Evolutionary conservation across 2,329 filamentous ascomycete species (phyloP), one percentile per base, ranked within the genome.

Genomic region (Paraphaeosphaeria sporulosa): DNA sequence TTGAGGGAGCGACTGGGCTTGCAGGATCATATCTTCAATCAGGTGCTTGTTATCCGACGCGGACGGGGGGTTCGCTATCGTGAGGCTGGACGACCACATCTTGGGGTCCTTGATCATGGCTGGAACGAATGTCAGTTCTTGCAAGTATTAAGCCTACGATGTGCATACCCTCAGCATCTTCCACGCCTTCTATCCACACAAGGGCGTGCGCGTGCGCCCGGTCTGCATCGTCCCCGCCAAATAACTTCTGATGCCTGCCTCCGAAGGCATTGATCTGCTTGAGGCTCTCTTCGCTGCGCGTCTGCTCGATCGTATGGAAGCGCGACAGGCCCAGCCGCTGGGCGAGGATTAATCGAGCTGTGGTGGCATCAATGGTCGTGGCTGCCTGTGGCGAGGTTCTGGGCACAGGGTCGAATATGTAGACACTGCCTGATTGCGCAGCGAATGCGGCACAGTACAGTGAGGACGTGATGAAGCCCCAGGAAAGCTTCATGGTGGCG

Each of bases 271-370:
- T 84, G 63, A 86, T 78, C 50, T 79, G 77, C 38, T 77, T 65
- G 53, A 85, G 69, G n/a, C 74, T 74, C 10, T 79, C 75, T 12
- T 80, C 75, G 51, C 76, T 75, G 30, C 74, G 65, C 60, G 49
- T 52, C 34, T 79, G 65, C 59, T 79, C 74, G 50, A 82, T 70
- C 25, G 74, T 70, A 64, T 85, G 82, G 72, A 79, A 85, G 56
- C 79, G 77, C 55, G 83, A 81, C 36, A 85, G 74, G 19, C 82
- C 83, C 27, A 84, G 77, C 67, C 82, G 75, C 71, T 84, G 81
- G 52, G 83, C 83, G 60, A 85, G 69, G 51, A 85, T 79, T 59
- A 85, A 71, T 70, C 83, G 78, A 65, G 83, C 82, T 42, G 80
- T 79, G 57, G 80, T 76, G 17, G 82, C 78, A 66, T 58, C 69